phyloP scores from a whole-genome alignment of 164 flowering plant species.

The Vitis cinerea region DNA sequence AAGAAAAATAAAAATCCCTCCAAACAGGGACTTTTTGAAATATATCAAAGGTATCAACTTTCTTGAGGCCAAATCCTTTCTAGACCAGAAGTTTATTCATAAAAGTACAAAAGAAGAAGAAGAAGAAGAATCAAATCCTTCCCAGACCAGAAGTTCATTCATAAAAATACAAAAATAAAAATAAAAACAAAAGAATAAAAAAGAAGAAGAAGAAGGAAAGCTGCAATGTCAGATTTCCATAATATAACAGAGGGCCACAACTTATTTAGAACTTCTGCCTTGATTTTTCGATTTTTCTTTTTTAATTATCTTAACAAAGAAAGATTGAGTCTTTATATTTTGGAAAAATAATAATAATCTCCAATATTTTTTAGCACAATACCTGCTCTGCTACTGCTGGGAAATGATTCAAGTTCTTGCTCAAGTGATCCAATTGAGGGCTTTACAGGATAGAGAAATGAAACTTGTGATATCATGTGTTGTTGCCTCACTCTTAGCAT shows the following conservation, averaged over 20 bases:
- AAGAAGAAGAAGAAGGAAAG: neutral
- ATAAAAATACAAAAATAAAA: no score
- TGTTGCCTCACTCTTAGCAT: constrained; percentile 75
- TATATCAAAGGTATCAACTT: no score
- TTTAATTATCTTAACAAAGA: neutral
- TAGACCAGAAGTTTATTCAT: no score
- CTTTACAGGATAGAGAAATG: constrained; percentile 84
- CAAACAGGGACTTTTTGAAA: no score
- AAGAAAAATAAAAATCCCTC: no score
- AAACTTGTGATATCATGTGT: constrained; percentile 77
- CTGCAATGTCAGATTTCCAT: neutral
- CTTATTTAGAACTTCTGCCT: no score
- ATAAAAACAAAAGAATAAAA: neutral
- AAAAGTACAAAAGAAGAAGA: neutral
- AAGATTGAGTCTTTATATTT: neutral
- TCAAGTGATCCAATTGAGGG: constrained; percentile 51
- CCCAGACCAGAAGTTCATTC: no score
- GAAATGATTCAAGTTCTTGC: constrained; percentile 67
- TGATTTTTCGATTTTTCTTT: no score
- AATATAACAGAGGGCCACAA: neutral
- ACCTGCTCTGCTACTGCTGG: constrained; percentile 57
- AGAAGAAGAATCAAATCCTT: neutral
- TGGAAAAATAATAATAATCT: neutral
- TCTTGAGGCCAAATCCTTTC: no score
- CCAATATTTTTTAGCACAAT: constrained; percentile 6